These are phyloP conservation scores for Hygrophoropsis aurantiaca DNA, from an alignment of 768 basidiomycete species.

Conservation along the genomic window DNA sequence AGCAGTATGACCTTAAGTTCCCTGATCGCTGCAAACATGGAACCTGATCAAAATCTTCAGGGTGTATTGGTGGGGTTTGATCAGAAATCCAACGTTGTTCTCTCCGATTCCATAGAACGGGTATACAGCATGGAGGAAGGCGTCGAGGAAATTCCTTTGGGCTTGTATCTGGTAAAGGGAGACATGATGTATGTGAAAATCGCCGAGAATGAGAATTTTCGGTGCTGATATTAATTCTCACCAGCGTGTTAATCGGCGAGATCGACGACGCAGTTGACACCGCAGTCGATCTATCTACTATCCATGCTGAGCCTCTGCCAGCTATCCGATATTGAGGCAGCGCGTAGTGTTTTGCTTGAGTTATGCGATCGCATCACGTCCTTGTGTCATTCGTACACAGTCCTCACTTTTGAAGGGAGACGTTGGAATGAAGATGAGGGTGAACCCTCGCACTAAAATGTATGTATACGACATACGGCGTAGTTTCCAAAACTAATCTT, in stretches of 20 bases:
- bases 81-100: conserved; percentile 93
- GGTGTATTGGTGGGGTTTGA: conserved; percentile 91
- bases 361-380: not conserved
- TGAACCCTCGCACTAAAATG: conserved; percentile 2
- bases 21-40: not conserved
- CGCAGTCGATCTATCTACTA: conserved; percentile 67
- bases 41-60: conserved; percentile 36
- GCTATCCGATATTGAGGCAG: conserved; percentile 67
- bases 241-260: conserved; percentile 78
- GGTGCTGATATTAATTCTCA: conserved; percentile 5
- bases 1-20: conserved; percentile 55
- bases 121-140: conserved; percentile 89
- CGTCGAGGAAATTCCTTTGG: conserved; percentile 92
- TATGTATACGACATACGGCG: conserved; percentile 3
- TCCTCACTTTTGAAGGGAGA: not conserved
- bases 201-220: not conserved
- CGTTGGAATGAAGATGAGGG: not conserved
- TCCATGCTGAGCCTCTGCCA: conserved; percentile 86
- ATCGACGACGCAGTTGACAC: conserved; percentile 81
- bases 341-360: conserved; percentile 2
- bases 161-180: conserved; percentile 95
- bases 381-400: not conserved
- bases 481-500: conserved; percentile 1
- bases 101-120: conserved; percentile 91
- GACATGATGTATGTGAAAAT: conserved; percentile 86